A percentile compares a stretch with the other conserved stretches of the same genome.
phyloP scores from a whole-genome alignment of 1,139 yeast genomes.

The Zygosaccharomyces sapae region DNA sequence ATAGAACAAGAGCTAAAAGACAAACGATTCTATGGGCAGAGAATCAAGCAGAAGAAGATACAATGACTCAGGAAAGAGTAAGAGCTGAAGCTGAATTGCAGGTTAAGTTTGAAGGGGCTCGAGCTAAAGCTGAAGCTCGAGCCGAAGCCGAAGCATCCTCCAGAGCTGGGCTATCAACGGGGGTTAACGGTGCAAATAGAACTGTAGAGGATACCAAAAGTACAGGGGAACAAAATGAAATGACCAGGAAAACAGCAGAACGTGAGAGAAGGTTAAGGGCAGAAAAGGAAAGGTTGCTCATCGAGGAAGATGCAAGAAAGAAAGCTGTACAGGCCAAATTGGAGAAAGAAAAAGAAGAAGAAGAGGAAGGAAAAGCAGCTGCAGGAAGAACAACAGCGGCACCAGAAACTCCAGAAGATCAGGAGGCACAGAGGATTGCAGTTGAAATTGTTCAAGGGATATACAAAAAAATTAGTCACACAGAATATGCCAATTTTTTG shows the following conservation, averaged over 20 bases:
- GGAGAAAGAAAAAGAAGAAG: neutral
- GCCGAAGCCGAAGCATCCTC: neutral
- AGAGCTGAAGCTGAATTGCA: neutral
- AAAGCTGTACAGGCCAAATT: neutral
- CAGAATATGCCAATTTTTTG: conserved; percentile 38
- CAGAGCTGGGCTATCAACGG: neutral
- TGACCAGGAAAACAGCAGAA: neutral
- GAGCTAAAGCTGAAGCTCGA: neutral
- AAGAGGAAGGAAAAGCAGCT: too few species aligned
- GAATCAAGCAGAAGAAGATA: conserved; percentile 1
- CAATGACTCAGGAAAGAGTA: neutral
- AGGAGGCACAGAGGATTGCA: conserved; percentile 28
- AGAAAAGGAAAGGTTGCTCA: neutral
- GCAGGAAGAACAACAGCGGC: too few species aligned
- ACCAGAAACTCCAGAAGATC: neutral
- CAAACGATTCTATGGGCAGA: conserved; percentile 3
- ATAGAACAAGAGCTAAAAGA: neutral
- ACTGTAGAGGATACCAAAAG: too few species aligned
- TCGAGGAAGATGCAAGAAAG: conserved; percentile 1
- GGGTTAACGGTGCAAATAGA: neutral
- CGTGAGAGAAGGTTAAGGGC: neutral
- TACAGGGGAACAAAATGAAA: neutral
- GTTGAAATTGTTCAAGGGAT: conserved; percentile 32
- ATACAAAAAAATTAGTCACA: conserved; percentile 28
- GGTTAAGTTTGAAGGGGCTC: neutral